Conservation (phyloP, 257 asterid genomes). For the Mentha longifolia region DNA sequence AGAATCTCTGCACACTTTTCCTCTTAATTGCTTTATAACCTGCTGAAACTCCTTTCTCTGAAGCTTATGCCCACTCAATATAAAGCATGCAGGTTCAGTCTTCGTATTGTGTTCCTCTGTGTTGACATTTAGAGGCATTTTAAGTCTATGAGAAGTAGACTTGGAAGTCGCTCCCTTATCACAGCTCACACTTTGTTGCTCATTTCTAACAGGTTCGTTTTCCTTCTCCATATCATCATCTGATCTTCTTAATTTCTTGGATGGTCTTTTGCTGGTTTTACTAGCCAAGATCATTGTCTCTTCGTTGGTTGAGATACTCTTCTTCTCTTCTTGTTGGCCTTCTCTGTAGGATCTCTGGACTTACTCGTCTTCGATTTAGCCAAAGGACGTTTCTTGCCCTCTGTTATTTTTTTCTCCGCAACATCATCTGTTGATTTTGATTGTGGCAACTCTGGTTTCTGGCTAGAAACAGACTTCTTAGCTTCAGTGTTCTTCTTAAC, state of each 20-base stretch:
- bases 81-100: constrained; percentile 63
- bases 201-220: constrained; percentile 37
- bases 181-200: constrained; percentile 35
- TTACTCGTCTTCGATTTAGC: constrained; percentile 41
- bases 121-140: constrained; percentile 32
- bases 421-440: constrained; percentile 37
- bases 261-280: constrained; percentile 37
- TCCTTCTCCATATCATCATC: constrained; percentile 57
- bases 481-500: constrained; percentile 36
- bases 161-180: constrained; percentile 31
- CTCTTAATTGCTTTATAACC: constrained; percentile 67
- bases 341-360: constrained; percentile 34
- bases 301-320: constrained; percentile 31
- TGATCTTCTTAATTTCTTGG: constrained; percentile 50
- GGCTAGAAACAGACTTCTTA: constrained; percentile 32
- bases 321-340: constrained; percentile 35
- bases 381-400: constrained; percentile 51
- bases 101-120: constrained; percentile 30
- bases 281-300: constrained; percentile 32
- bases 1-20: constrained; percentile 82
- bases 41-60: constrained; percentile 90
- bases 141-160: constrained; percentile 28
- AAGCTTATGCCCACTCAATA: constrained; percentile 77
- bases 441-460: constrained; percentile 37
- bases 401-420: constrained; percentile 37